A percentile compares a stretch with the other conserved stretches of the same genome.
Conservation (phyloP, 2,329 filamentous ascomycete genomes). For the Hypoxylon sp. region DNA sequence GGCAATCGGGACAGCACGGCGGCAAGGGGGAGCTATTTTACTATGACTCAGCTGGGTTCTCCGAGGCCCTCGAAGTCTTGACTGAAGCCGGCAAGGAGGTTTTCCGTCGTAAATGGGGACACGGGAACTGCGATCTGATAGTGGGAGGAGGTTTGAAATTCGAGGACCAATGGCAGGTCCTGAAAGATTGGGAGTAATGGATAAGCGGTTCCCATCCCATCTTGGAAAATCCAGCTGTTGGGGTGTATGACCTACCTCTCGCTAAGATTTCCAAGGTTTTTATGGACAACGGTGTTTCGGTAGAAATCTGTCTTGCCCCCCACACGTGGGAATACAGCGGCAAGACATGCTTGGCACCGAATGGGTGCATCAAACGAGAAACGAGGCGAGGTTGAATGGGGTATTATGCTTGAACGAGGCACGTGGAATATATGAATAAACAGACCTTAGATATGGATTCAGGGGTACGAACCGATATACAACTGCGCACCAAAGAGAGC, state of each 20-base stretch:
- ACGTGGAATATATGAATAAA: background rate
- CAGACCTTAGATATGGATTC: background rate
- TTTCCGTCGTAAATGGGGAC: constrained; percentile 60
- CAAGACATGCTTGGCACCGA: background rate
- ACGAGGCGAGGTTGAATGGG: background rate
- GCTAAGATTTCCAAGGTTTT: background rate
- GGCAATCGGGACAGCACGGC: constrained; percentile 57
- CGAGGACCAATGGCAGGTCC: constrained; percentile 62
- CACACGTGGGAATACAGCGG: background rate
- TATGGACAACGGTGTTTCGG: background rate
- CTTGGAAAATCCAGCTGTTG: background rate
- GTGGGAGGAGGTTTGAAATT: constrained; percentile 52
- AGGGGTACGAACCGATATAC: background rate
- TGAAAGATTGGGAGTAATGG: constrained; percentile 53
- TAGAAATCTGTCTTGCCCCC: background rate
- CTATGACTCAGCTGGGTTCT: constrained; percentile 53
- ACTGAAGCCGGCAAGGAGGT: constrained; percentile 52
- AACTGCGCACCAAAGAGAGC: background rate
- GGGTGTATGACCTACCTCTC: background rate
- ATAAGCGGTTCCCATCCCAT: background rate
- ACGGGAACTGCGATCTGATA: constrained; percentile 58
- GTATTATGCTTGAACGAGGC: background rate
- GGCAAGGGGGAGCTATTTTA: constrained; percentile 59
- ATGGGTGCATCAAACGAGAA: background rate
- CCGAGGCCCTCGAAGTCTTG: constrained; percentile 50